A percentile compares a stretch with the other conserved stretches of the same genome.
These are phyloP conservation scores for Pisolithus microcarpus DNA, from an alignment of 768 basidiomycete species.

Conservation along the genomic window DNA sequence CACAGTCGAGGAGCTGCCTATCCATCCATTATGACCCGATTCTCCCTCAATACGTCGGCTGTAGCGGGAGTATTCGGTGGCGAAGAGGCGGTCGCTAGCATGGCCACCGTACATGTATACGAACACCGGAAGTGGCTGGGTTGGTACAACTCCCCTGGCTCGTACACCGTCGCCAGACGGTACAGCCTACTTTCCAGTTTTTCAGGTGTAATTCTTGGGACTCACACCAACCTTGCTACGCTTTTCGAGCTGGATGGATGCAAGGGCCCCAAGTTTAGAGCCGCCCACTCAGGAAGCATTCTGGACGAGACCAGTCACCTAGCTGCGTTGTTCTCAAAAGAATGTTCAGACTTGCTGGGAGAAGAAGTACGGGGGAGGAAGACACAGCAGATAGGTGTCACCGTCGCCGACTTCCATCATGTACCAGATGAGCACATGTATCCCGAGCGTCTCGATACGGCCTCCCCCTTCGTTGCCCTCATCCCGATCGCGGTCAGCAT, in stretches of 20 bases:
- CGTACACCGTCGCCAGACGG: slow-evolving; percentile 23
- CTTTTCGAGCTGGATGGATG: slow-evolving; percentile 23
- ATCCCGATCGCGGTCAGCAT: slow-evolving; percentile 20
- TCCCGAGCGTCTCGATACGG: slow-evolving; percentile 2
- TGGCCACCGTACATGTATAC: slow-evolving; percentile 28
- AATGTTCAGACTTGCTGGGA: background rate
- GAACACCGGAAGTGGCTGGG: slow-evolving; percentile 28
- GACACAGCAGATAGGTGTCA: slow-evolving; percentile 4
- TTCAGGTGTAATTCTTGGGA: slow-evolving; percentile 20
- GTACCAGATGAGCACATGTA: slow-evolving; percentile 3
- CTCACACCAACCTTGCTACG: slow-evolving; percentile 11
- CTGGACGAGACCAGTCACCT: slow-evolving; percentile 10
- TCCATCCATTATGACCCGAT: background rate
- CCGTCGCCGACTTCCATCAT: slow-evolving; percentile 8
- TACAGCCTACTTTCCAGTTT: slow-evolving; percentile 26
- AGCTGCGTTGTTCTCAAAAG: slow-evolving; percentile 9
- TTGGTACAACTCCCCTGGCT: slow-evolving; percentile 32
- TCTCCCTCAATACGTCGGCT: slow-evolving; percentile 23
- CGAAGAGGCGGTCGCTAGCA: slow-evolving; percentile 29
- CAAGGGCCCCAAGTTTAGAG: slow-evolving; percentile 19
- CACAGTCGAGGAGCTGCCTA: background rate
- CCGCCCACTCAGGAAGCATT: slow-evolving; percentile 9
- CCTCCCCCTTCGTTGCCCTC: slow-evolving; percentile 4
- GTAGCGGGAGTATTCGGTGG: slow-evolving; percentile 31
- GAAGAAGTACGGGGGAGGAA: background rate